Percentiles rank a stretch among this genome's conserved stretches.
Conservation (phyloP, 495 filamentous ascomycete genomes). For the Tuber aestivum region DNA sequence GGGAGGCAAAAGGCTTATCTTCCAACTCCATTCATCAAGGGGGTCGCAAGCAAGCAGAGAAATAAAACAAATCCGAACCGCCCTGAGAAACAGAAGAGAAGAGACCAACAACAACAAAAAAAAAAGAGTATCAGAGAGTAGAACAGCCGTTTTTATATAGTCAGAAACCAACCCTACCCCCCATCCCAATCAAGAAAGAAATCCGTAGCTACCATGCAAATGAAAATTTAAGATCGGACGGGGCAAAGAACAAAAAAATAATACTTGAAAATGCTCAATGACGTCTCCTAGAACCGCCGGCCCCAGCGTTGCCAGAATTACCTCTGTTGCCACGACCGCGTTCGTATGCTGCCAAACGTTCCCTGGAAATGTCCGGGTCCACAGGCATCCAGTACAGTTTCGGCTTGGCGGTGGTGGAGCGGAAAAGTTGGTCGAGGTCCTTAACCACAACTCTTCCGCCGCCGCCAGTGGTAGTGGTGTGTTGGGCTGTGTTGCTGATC, state of each 20-base stretch:
- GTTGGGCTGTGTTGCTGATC: neutral
- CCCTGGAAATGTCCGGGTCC: slow-evolving; percentile 43
- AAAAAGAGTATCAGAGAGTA: neutral
- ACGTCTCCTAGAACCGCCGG: slow-evolving; percentile 12
- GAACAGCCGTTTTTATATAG: slow-evolving; percentile 8
- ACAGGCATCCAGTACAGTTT: slow-evolving; percentile 63
- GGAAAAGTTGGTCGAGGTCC: slow-evolving; percentile 57
- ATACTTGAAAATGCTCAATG: neutral
- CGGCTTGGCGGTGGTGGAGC: slow-evolving; percentile 59
- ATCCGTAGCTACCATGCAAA: neutral
- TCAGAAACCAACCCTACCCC: neutral
- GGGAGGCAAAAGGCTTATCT: neutral
- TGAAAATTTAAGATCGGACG: neutral
- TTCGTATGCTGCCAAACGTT: slow-evolving; percentile 23
- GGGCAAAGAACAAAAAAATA: neutral
- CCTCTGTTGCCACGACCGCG: neutral
- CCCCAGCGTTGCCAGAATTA: neutral
- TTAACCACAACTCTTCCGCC: slow-evolving; percentile 18
- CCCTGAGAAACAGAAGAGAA: neutral
- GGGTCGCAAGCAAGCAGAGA: neutral
- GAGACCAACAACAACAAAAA: neutral
- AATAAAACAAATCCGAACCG: slow-evolving; percentile 9
- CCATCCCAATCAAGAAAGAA: neutral
- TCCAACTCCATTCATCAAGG: neutral
- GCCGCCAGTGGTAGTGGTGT: neutral